A percentile compares a stretch with the other conserved stretches of the same genome.
These are phyloP conservation scores for Margaritispora aquatica DNA, from an alignment of 495 filamentous ascomycete genomes.

Conservation along the genomic window DNA sequence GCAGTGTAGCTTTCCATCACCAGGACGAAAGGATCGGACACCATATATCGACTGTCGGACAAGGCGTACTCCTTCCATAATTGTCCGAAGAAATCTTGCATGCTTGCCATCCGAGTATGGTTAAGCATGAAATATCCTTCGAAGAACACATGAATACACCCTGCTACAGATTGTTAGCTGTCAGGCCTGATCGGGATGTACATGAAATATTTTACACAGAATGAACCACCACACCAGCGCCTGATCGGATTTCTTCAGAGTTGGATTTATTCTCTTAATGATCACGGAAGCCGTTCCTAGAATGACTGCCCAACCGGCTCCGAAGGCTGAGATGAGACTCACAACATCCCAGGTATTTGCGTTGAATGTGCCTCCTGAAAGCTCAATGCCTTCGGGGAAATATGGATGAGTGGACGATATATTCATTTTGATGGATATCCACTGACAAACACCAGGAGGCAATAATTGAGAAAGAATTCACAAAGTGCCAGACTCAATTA, in stretches of 20 bases:
- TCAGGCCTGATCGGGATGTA: neutral
- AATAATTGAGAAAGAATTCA: neutral
- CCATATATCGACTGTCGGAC: slow-evolving; percentile 52
- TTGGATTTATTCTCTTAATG: slow-evolving; percentile 39
- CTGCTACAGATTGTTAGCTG: slow-evolving; percentile 25
- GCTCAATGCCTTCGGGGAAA: slow-evolving; percentile 52
- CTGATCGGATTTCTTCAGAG: slow-evolving; percentile 42
- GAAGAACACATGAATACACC: slow-evolving; percentile 51
- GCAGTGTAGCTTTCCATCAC: slow-evolving; percentile 51
- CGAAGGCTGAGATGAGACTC: slow-evolving; percentile 47
- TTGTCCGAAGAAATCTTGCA: slow-evolving; percentile 45
- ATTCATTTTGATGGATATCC: neutral
- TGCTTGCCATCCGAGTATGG: slow-evolving; percentile 34
- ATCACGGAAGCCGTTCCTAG: slow-evolving; percentile 44
- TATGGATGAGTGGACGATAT: slow-evolving; percentile 63
- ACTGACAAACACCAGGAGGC: neutral
- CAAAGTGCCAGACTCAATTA: no score
- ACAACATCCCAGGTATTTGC: slow-evolving; percentile 51
- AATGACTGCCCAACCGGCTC: slow-evolving; percentile 41
- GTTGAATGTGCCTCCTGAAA: slow-evolving; percentile 42
- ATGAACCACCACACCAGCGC: slow-evolving; percentile 62
- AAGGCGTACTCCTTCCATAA: slow-evolving; percentile 58
- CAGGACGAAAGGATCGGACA: slow-evolving; percentile 43
- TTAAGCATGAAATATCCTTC: slow-evolving; percentile 50
- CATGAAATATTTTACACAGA: slow-evolving; percentile 59